phyloP scores from a whole-genome alignment of 2,329 filamentous ascomycete genomes.

The Colletotrichum salicis region DNA sequence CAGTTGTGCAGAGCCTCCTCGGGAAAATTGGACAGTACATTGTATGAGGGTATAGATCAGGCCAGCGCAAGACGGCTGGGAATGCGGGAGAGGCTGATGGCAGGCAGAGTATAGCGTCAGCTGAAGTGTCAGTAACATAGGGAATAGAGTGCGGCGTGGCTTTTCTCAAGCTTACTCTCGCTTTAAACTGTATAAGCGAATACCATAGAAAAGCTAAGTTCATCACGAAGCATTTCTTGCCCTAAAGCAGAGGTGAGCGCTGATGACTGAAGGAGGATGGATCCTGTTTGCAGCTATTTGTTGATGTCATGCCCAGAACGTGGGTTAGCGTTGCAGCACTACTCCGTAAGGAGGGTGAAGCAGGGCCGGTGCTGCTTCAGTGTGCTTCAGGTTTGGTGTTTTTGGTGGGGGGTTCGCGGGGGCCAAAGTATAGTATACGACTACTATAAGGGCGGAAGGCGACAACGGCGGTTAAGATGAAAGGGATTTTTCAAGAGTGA shows the following conservation, averaged over 20 bases:
- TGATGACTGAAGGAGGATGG: not conserved
- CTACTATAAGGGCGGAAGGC: not conserved
- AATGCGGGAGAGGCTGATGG: not conserved
- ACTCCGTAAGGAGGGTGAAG: not conserved
- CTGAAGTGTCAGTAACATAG: not conserved
- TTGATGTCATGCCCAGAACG: constrained; percentile 23
- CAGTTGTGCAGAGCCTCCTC: not conserved
- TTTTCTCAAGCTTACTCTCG: not conserved
- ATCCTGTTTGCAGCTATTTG: not conserved
- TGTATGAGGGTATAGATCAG: no score
- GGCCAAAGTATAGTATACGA: not conserved
- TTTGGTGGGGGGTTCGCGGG: constrained; percentile 23
- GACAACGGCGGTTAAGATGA: not conserved
- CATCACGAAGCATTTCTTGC: not conserved
- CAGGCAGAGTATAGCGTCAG: not conserved
- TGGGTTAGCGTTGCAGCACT: constrained; percentile 5
- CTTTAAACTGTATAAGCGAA: not conserved
- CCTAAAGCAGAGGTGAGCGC: not conserved
- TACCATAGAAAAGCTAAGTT: not conserved
- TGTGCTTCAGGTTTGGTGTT: constrained; percentile 25
- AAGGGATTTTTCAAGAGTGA: not conserved
- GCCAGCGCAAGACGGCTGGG: not conserved
- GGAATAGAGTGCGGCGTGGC: not conserved
- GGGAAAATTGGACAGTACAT: not conserved
- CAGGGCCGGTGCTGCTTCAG: constrained; percentile 8